Conservation (phyloP, 371 early-diverging fungal genomes). For the Rhizopus delemar region DNA sequence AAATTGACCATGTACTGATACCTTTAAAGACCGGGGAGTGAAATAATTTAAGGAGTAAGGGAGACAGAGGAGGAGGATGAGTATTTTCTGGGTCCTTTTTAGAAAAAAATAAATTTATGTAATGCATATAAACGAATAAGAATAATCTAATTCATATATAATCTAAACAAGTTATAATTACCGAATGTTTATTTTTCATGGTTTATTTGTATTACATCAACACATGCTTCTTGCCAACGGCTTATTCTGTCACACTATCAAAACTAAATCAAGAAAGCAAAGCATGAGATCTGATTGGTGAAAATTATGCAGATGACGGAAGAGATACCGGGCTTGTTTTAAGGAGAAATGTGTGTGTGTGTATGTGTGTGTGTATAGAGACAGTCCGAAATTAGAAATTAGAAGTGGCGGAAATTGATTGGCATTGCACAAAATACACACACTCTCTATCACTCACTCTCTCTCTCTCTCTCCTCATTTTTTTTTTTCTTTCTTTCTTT, state of each 20-base stretch:
- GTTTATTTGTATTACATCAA: conserved; percentile 1
- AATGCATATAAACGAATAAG: too few relatives aligned
- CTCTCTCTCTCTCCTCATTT: conserved; percentile 11
- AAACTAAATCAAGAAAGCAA: too few relatives aligned
- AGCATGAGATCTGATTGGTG: neutral
- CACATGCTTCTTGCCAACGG: neutral
- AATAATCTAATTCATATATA: too few relatives aligned
- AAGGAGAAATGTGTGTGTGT: conserved; percentile 1
- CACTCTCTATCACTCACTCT: conserved; percentile 12
- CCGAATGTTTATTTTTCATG: neutral
- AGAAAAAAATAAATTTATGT: too few relatives aligned
- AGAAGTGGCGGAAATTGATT: conserved; percentile 31
- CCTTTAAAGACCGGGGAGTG: too few relatives aligned
- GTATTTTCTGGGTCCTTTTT: too few relatives aligned
- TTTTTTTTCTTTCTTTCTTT: conserved; percentile 10
- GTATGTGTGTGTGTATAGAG: conserved; percentile 1
- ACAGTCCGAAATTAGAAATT: conserved; percentile 28
- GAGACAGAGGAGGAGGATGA: too few relatives aligned
- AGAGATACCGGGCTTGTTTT: conserved; percentile 7
- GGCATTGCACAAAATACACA: conserved; percentile 10
- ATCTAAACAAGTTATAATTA: neutral
- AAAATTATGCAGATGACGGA: neutral
- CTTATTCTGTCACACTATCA: neutral
- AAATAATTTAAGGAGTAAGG: too few relatives aligned
- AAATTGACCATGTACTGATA: too few relatives aligned